Evolutionary conservation across 257 asterid genomes (phyloP), one percentile per base, ranked within the genome.

Genomic region (Petunia axillaris): DNA sequence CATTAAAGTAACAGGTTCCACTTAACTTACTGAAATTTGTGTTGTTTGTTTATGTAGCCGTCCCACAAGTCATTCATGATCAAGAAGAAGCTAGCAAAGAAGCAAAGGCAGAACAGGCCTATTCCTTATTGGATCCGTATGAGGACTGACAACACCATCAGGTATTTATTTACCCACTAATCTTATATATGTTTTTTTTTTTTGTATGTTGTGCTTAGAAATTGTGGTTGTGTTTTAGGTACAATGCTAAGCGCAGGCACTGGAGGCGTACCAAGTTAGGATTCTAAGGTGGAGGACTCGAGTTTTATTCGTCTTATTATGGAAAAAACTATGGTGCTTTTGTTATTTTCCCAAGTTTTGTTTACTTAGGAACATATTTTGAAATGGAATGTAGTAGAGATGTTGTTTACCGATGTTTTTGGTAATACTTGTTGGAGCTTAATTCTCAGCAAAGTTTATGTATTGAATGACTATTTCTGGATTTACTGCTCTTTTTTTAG

Each of bases 71-170:
- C 81, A 39, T 84, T 84, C 73, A 84, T 78, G 85, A 84, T 84
- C 78, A 84, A 84, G 87, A 84, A 84, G 83, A 84, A 84, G 79
- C 64, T 84, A 48, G 87, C 87, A 9, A 84, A 84, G 87, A 84
- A 84, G 83, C 82, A 84, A 70, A 84, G 85, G 85, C 87, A 84
- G 83, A 84, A 84, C 44, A 77, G 87, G 76, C 85, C 87, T 13
- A 84, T 84, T 62, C 87, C 87, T 75, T 44, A 81, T 6, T 84
- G 85, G 87, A 81, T 84, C 57, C 85, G 83, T 1, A 84, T 84
- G 87, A 80, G 87, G 64, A 84, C 87, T 5, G 83, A 81, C 36
- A 84, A 84, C 79, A 84, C 87, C 54, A 84, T 84, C 81, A 78
- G 87, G 87, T 84, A 40, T 25, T 37, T 8, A 11, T 71, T 41